Evolutionary conservation across 1,139 yeast genomes (phyloP).

Genomic region (Saccharomyces pastorianus): DNA sequence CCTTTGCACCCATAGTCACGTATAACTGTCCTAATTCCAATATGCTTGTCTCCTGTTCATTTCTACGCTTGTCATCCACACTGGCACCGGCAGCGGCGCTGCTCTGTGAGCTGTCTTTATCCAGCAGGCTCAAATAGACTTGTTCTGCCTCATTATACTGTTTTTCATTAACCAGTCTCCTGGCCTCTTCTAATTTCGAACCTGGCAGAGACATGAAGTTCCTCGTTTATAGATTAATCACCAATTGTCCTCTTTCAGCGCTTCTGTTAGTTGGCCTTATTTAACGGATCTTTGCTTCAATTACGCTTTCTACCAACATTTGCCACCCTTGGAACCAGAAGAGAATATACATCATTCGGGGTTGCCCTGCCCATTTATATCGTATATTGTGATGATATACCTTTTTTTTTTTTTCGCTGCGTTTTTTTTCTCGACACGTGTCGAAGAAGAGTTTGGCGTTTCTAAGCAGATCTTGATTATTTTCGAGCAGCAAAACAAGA

Average conservation of each 20-base stretch:
- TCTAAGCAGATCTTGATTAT: not conserved
- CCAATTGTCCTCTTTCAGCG: not conserved
- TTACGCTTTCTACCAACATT: not conserved
- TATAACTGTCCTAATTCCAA: conserved; percentile 57
- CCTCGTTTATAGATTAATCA: not conserved
- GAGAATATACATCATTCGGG: not conserved
- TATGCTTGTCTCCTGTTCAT: conserved; percentile 56
- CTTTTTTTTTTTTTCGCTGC: not conserved
- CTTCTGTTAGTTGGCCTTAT: not conserved
- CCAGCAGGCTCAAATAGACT: conserved; percentile 34
- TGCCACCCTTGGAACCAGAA: not conserved
- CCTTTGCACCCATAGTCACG: conserved; percentile 38
- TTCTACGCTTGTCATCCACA: conserved; percentile 27
- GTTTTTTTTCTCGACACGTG: conserved; percentile 1
- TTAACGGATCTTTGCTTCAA: conserved; percentile 4
- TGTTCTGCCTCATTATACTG: conserved; percentile 50
- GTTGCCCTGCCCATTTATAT: not conserved
- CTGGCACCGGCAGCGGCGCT: conserved; percentile 32
- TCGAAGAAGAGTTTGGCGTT: not conserved
- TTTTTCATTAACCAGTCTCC: conserved; percentile 43
- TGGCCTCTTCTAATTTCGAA: conserved; percentile 46
- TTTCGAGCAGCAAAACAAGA: not conserved
- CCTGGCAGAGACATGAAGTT: not conserved
- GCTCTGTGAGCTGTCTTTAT: conserved; percentile 18
- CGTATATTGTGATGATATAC: not conserved